Conservation (phyloP, 352 stramenopile species). For the Lagenidium giganteum region DNA sequence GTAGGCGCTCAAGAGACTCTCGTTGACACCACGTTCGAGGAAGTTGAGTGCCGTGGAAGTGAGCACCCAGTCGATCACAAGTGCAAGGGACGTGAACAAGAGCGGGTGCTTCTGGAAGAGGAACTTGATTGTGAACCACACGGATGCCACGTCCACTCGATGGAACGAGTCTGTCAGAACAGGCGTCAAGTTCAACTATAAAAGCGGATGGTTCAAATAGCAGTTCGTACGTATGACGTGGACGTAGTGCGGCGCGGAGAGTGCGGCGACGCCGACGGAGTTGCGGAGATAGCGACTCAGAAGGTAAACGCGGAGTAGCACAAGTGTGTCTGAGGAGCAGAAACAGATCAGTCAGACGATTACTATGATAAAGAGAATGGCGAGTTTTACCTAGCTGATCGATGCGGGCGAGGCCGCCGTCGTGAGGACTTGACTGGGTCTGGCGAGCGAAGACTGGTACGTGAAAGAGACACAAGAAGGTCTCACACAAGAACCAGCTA, state of each 20-base stretch:
- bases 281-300: constrained; percentile 47
- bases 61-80: constrained; percentile 47
- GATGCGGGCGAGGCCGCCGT: constrained; percentile 22
- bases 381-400: constrained; percentile 42
- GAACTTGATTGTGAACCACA: constrained; percentile 63
- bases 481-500: constrained; percentile 39
- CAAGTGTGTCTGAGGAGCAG: constrained; percentile 27
- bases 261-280: constrained; percentile 29
- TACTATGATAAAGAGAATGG: not conserved
- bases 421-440: constrained; percentile 21
- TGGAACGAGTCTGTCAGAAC: constrained; percentile 36
- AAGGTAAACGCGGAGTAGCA: constrained; percentile 52
- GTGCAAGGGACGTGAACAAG: constrained; percentile 24
- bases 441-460: constrained; percentile 26
- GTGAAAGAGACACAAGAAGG: constrained; percentile 31
- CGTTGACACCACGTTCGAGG: constrained; percentile 45
- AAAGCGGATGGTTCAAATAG: constrained; percentile 3
- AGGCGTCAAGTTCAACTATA: not conserved
- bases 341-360: not conserved
- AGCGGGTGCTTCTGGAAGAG: constrained; percentile 46
- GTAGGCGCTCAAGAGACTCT: constrained; percentile 28
- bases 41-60: constrained; percentile 55
- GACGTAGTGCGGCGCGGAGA: constrained; percentile 26
- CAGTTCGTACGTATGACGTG: constrained; percentile 25
- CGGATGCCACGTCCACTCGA: constrained; percentile 43